Conservation (phyloP, 1,139 yeast genomes). For the Torulaspora pretoriensis region DNA sequence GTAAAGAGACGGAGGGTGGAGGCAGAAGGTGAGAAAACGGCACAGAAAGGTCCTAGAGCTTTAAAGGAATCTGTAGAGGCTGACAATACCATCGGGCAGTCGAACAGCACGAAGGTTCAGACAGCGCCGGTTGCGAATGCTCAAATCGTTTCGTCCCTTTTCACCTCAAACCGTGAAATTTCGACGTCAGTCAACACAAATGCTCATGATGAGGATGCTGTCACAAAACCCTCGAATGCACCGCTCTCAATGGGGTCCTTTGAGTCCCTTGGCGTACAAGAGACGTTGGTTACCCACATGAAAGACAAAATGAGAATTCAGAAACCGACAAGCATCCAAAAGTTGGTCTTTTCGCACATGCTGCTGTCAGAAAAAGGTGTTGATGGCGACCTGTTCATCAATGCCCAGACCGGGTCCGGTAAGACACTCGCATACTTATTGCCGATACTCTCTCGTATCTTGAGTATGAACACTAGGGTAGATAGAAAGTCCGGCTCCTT, state of each 20-base stretch:
- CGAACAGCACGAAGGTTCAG: constrained; percentile 7
- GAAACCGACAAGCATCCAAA: constrained; percentile 83
- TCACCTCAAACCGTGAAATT: constrained; percentile 62
- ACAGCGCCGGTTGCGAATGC: constrained; percentile 15
- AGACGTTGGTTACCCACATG: constrained; percentile 50
- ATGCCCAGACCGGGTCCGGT: constrained; percentile 96
- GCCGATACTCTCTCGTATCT: constrained; percentile 56
- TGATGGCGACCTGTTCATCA: constrained; percentile 71
- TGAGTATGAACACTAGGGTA: constrained; percentile 46
- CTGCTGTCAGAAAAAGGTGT: constrained; percentile 27
- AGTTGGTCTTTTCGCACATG: constrained; percentile 72
- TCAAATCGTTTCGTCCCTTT: constrained; percentile 70
- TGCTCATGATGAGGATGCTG: constrained; percentile 32
- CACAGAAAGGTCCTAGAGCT: neutral
- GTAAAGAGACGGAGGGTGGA: constrained; percentile 25
- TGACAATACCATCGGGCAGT: constrained; percentile 11
- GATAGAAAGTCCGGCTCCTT: constrained; percentile 79
- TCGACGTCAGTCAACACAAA: constrained; percentile 29
- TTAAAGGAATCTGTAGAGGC: neutral
- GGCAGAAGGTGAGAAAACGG: neutral
- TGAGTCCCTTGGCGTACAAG: constrained; percentile 64
- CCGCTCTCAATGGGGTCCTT: constrained; percentile 57
- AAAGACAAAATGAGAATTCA: constrained; percentile 54
- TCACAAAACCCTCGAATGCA: constrained; percentile 74
- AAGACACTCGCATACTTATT: constrained; percentile 81